These are phyloP conservation scores for Neurospora cerealis DNA, from an alignment of 495 filamentous ascomycete species.

Conservation along the genomic window DNA sequence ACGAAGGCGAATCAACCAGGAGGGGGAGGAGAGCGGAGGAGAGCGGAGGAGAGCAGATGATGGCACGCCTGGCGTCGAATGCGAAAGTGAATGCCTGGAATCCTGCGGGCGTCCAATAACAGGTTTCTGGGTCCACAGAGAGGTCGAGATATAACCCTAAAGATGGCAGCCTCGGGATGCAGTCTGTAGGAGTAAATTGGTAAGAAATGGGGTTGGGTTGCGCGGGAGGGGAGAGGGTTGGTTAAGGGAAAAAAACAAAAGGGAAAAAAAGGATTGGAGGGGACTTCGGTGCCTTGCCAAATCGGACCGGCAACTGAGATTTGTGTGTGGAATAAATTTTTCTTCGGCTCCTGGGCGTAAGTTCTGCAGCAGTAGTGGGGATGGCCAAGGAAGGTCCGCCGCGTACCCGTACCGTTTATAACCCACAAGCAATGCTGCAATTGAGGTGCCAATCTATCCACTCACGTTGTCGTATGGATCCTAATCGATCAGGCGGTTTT, in stretches of 20 bases:
- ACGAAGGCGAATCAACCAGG: not conserved
- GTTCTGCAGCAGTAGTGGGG: constrained; percentile 21
- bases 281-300: constrained; percentile 13
- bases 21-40: not conserved
- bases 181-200: constrained; percentile 7
- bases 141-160: constrained; percentile 11
- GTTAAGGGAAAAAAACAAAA: constrained; percentile 4
- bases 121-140: constrained; percentile 1
- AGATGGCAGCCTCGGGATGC: constrained; percentile 8
- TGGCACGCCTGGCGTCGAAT: not conserved
- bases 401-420: not conserved
- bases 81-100: not conserved
- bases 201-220: not conserved
- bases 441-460: not conserved
- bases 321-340: constrained; percentile 33
- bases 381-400: constrained; percentile 7
- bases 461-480: not conserved
- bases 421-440: not conserved
- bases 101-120: not conserved
- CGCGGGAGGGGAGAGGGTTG: constrained; percentile 6
- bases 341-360: constrained; percentile 14
- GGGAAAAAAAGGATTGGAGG: constrained; percentile 14
- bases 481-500: not conserved
- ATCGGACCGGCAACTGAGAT: constrained; percentile 18
- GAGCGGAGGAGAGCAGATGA: not conserved